Conservation (phyloP, 2,329 filamentous ascomycete species). For the Lecanicillium sp. region DNA sequence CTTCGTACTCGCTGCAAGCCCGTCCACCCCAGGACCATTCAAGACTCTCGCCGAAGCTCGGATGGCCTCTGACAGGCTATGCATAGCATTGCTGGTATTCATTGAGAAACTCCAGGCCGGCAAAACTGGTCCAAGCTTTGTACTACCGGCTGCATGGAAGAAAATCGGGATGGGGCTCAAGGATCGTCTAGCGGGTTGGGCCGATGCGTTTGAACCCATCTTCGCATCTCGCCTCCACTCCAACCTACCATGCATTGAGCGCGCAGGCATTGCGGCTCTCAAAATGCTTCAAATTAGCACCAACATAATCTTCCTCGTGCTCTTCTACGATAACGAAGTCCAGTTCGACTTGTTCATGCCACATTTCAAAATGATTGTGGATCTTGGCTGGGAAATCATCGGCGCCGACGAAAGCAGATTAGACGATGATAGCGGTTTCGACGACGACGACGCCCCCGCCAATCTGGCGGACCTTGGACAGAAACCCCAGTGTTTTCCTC, state of each 20-base stretch:
- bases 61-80: constrained; percentile 49
- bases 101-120: constrained; percentile 47
- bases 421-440: constrained; percentile 38
- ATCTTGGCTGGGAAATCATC: constrained; percentile 53
- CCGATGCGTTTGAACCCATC: constrained; percentile 49
- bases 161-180: constrained; percentile 44
- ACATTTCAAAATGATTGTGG: constrained; percentile 50
- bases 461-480: neutral
- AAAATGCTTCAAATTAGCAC: constrained; percentile 59
- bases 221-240: constrained; percentile 43
- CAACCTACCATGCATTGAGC: constrained; percentile 47
- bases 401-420: constrained; percentile 50
- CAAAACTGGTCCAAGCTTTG: constrained; percentile 45
- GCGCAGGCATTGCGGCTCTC: constrained; percentile 53
- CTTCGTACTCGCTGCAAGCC: constrained; percentile 26
- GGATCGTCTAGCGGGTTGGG: constrained; percentile 48
- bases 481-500: neutral
- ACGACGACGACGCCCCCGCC: constrained; percentile 32
- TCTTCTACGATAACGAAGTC: constrained; percentile 52
- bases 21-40: constrained; percentile 32
- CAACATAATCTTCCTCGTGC: constrained; percentile 52
- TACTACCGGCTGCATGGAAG: constrained; percentile 43
- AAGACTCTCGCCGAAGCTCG: constrained; percentile 48
- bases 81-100: constrained; percentile 52
- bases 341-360: constrained; percentile 50